Evolutionary conservation across 371 early-diverging fungal species (phyloP).

Genomic region (Apophysomyces elegans): DNA sequence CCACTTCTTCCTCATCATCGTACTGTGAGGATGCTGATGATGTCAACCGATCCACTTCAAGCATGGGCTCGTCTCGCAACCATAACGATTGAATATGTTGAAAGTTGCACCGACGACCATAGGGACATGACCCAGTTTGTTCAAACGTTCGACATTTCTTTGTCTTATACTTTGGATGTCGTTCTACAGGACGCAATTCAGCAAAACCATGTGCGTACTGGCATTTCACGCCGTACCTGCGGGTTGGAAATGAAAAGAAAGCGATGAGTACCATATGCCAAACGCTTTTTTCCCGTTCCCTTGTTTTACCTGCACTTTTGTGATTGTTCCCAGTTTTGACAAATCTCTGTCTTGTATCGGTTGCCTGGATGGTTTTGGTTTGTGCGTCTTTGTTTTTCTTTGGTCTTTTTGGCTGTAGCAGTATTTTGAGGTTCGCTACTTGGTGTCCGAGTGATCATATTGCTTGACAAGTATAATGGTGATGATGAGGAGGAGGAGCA

Average conservation of each 20-base stretch:
- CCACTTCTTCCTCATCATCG: constrained; percentile 7
- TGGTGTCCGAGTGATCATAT: neutral
- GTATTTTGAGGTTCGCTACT: neutral
- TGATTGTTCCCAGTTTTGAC: constrained; percentile 9
- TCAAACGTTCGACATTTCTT: constrained; percentile 11
- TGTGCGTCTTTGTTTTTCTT: neutral
- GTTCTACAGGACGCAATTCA: constrained; percentile 10
- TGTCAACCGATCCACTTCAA: neutral
- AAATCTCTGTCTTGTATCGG: constrained; percentile 10
- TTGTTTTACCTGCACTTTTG: constrained; percentile 9
- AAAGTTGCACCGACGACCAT: constrained; percentile 9
- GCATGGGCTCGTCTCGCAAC: constrained; percentile 3
- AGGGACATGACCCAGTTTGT: constrained; percentile 7
- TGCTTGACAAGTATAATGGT: neutral
- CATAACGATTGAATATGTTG: constrained; percentile 7
- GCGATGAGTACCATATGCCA: neutral
- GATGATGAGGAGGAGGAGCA: neutral
- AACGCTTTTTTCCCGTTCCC: neutral
- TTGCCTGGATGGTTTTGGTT: constrained; percentile 1
- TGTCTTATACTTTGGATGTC: constrained; percentile 12
- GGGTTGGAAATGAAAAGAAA: neutral
- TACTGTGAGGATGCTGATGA: constrained; percentile 5
- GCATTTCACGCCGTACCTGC: constrained; percentile 11
- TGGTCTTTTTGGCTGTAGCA: neutral
- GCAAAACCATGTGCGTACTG: constrained; percentile 10